Percentiles rank a stretch among this genome's conserved stretches.
Evolutionary conservation across 768 basidiomycete species (phyloP).

Genomic region (Xanthoconium stramineum): DNA sequence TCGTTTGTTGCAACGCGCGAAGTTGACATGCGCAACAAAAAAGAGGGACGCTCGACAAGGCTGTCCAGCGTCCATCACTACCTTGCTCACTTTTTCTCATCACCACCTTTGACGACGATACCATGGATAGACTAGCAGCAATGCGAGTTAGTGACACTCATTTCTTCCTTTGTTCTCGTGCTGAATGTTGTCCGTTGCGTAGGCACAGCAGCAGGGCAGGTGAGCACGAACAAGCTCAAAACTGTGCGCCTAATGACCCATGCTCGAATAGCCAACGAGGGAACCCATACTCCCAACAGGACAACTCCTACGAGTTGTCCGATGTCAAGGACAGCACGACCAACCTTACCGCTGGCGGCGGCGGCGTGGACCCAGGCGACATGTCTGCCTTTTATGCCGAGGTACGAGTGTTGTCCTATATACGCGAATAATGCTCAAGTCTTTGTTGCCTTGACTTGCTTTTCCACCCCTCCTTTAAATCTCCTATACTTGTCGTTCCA

Average conservation of each 20-base stretch:
- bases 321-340: slow-evolving; percentile 60
- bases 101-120: slow-evolving; percentile 51
- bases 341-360: slow-evolving; percentile 40
- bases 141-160: slow-evolving; percentile 57
- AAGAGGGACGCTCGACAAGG: neutral
- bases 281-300: slow-evolving; percentile 70
- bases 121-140: slow-evolving; percentile 84
- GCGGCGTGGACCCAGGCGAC: slow-evolving; percentile 43
- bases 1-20: slow-evolving; percentile 11
- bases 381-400: slow-evolving; percentile 76
- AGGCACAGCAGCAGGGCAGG: slow-evolving; percentile 71
- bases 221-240: slow-evolving; percentile 29
- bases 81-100: neutral
- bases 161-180: neutral
- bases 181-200: slow-evolving; percentile 7
- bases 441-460: neutral
- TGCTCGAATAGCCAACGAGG: slow-evolving; percentile 32
- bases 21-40: neutral
- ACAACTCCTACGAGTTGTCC: slow-evolving; percentile 66
- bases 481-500: neutral
- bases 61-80: neutral
- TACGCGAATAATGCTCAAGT: neutral
- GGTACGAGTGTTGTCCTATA: slow-evolving; percentile 37
- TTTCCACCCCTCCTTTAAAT: neutral
- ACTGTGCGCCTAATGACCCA: neutral